Conservation (phyloP, 768 basidiomycete species). For the Calocera cornea region DNA sequence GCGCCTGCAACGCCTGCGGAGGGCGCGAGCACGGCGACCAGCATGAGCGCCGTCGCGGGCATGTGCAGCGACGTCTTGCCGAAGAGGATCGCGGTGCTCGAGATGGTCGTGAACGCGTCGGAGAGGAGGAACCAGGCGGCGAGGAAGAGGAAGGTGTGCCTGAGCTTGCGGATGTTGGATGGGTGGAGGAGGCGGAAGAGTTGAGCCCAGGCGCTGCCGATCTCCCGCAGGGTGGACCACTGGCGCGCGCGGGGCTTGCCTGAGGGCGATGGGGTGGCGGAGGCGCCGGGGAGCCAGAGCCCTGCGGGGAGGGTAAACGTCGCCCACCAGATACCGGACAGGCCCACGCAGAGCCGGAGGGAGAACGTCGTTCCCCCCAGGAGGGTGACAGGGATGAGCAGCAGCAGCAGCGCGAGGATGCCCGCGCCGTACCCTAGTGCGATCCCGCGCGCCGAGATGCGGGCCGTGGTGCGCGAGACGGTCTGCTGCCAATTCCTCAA, state of each 20-base stretch:
- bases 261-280: neutral
- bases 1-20: conserved; percentile 70
- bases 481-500: conserved; percentile 38
- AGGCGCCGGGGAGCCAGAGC: conserved; percentile 44
- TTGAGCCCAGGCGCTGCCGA: conserved; percentile 58
- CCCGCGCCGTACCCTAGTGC: conserved; percentile 79
- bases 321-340: conserved; percentile 84
- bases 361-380: conserved; percentile 65
- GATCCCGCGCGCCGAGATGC: conserved; percentile 73
- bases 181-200: conserved; percentile 62
- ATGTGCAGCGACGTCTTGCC: conserved; percentile 80
- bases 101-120: conserved; percentile 87
- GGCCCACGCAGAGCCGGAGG: conserved; percentile 66
- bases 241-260: neutral
- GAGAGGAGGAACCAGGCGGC: conserved; percentile 90
- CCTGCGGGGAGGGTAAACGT: conserved; percentile 67
- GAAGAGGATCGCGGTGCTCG: conserved; percentile 82
- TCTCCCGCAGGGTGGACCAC: conserved; percentile 29
- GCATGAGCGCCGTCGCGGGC: conserved; percentile 58
- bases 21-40: conserved; percentile 70
- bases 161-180: conserved; percentile 56
- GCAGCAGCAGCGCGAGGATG: conserved; percentile 56
- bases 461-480: conserved; percentile 62
- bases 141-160: conserved; percentile 79
- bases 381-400: conserved; percentile 62